These are phyloP conservation scores for Diaporthe sp. DNA, from an alignment of 2,329 filamentous ascomycete genomes.

Conservation along the genomic window DNA sequence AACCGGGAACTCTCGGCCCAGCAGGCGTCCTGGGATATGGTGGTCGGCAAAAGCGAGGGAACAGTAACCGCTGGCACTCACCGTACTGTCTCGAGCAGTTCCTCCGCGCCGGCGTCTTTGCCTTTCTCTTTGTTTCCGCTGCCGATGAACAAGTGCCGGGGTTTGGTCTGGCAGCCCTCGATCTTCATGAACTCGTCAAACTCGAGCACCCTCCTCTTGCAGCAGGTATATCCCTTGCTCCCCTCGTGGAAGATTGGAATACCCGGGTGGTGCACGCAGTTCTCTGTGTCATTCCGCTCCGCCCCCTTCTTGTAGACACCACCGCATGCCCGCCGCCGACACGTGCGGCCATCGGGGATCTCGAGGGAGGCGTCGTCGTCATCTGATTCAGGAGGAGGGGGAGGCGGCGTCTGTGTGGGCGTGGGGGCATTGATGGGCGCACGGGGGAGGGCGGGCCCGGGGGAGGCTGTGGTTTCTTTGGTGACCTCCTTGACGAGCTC, in stretches of 20 bases:
- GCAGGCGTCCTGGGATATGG: slow-evolving; percentile 11
- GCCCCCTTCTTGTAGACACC: slow-evolving; percentile 72
- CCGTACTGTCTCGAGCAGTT: slow-evolving; percentile 83
- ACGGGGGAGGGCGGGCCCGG: slow-evolving; percentile 53
- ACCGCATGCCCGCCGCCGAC: slow-evolving; percentile 83
- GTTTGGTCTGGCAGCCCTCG: slow-evolving; percentile 87
- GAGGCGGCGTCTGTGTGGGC: slow-evolving; percentile 56
- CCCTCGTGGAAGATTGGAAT: slow-evolving; percentile 96
- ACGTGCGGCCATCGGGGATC: slow-evolving; percentile 81
- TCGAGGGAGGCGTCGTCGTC: slow-evolving; percentile 84
- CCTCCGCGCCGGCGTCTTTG: slow-evolving; percentile 67
- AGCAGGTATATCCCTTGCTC: slow-evolving; percentile 97
- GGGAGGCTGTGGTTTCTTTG: slow-evolving; percentile 48
- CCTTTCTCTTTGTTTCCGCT: slow-evolving; percentile 75
- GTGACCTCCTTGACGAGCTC: slow-evolving; percentile 66
- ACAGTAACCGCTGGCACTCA: slow-evolving; percentile 54
- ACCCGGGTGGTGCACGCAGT: slow-evolving; percentile 91
- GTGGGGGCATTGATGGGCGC: slow-evolving; percentile 58
- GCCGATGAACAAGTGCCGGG: slow-evolving; percentile 86
- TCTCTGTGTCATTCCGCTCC: slow-evolving; percentile 74
- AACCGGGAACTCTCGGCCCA: slow-evolving; percentile 15
- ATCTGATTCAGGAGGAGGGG: slow-evolving; percentile 81
- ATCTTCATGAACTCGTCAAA: slow-evolving; percentile 99
- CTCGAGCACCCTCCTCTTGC: slow-evolving; percentile 93
- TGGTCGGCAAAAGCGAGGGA: not conserved